Evolutionary conservation across 2,329 filamentous ascomycete genomes (phyloP), one percentile per base, ranked within the genome.

Genomic region (Cladophialophora immunda): DNA sequence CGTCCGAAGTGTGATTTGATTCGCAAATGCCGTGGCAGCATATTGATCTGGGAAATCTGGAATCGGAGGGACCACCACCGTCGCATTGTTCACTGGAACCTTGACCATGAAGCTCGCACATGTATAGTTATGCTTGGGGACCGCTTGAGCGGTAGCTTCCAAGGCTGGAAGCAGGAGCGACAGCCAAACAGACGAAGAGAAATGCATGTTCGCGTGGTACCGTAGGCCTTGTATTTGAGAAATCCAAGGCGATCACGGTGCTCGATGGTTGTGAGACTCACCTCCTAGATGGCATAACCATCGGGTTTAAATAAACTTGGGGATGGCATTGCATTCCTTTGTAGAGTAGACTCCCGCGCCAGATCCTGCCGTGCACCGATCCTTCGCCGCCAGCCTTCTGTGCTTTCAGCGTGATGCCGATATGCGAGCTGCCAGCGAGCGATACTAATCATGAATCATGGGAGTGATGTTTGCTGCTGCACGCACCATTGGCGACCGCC

Each of bases 1-100:
- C 1, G 97, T 97, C 84, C 86, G 94, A 68, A 97, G 97, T 71
- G 94, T 98, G 80, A 88, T 97, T 58, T 90, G 90, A 22, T 71
- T 67, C 15, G 60, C 45, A 32, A 68, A 68, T 19, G 64, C 22
- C 29, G 62, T 67, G 4, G 69, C 66, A 30, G 60, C 60, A 29
- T 67, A 67, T 58, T 67, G 61, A 47, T 71, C 52, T 15, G 58
- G 19, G 25, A 67, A 34, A 11, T 62, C 59, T 25, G 69, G 54
- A 8, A 71, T 47, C 22, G 69, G 68, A 17, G 63, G 65, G 11
- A 69, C 62, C 52, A 71, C 41, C 32, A 62, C 58, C 5, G 69
- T 68, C 11, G 58, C 64, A 29, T 68, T 67, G 59, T 66, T 45
- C 34, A 71, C 64, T 0, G 69, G 66, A 4, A 71, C 64, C 5